These are phyloP conservation scores for Ogataea philodendri DNA, from an alignment of 805 yeast genomes.

Conservation along the genomic window DNA sequence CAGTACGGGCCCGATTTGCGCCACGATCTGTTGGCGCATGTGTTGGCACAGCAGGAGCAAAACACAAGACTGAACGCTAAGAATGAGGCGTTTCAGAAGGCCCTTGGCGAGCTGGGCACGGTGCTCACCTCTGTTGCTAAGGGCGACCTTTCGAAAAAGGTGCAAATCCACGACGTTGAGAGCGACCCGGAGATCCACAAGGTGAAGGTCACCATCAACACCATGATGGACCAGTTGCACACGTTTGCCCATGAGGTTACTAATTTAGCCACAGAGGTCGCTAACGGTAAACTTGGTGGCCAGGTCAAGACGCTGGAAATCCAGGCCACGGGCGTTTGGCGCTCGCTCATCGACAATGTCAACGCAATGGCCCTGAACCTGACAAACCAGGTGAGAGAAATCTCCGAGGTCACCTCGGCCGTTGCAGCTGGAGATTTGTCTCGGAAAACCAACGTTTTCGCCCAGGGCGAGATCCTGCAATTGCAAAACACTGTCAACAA, in stretches of 20 bases:
- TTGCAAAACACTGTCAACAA: constrained; percentile 84
- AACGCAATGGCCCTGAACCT: constrained; percentile 86
- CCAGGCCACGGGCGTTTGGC: constrained; percentile 88
- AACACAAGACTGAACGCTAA: constrained; percentile 36
- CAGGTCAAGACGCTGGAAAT: constrained; percentile 66
- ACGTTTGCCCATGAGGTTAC: constrained; percentile 80
- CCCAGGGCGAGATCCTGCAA: constrained; percentile 86
- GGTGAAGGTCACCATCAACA: constrained; percentile 77
- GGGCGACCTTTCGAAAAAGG: constrained; percentile 84
- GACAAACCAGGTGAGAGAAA: constrained; percentile 84
- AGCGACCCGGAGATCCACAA: constrained; percentile 76
- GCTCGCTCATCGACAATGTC: constrained; percentile 77
- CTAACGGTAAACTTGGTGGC: constrained; percentile 87
- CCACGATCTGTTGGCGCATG: constrained; percentile 15
- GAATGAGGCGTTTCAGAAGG: constrained; percentile 68
- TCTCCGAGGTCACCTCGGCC: constrained; percentile 85
- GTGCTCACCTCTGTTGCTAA: constrained; percentile 86
- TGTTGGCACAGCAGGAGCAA: constrained; percentile 17
- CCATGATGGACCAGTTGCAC: constrained; percentile 86
- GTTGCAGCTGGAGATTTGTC: constrained; percentile 86
- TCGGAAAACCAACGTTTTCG: constrained; percentile 82
- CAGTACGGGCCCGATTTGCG: constrained; percentile 24
- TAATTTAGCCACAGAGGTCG: constrained; percentile 84
- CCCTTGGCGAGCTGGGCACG: constrained; percentile 76
- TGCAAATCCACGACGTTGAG: constrained; percentile 67